These are phyloP conservation scores for Catharanthus roseus DNA, from an alignment of 257 asterid genomes.

Conservation along the genomic window DNA sequence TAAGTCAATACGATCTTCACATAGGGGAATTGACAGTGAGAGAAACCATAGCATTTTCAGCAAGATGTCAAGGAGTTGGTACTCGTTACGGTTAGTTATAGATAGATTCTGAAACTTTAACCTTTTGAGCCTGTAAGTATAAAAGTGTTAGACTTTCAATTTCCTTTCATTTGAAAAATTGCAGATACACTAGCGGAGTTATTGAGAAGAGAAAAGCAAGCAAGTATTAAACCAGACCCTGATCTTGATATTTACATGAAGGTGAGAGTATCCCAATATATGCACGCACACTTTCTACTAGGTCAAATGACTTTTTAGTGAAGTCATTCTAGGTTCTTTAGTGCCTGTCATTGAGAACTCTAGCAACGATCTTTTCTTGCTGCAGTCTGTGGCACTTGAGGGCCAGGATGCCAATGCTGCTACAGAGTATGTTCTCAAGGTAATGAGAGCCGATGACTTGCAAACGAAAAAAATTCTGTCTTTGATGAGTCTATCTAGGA, in stretches of 20 bases:
- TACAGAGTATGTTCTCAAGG: conserved; percentile 12
- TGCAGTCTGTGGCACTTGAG: conserved; percentile 7
- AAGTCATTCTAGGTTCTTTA: neutral
- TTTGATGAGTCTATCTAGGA: neutral
- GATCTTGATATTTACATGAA: conserved; percentile 86
- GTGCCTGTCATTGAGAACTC: neutral
- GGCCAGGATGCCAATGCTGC: conserved; percentile 3
- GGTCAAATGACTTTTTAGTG: neutral
- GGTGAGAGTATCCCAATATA: conserved; percentile 27
- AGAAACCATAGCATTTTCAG: conserved; percentile 82
- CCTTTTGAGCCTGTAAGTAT: neutral
- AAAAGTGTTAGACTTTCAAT: neutral
- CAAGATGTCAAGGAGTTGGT: conserved; percentile 94
- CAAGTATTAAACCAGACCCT: conserved; percentile 78
- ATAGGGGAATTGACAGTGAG: conserved; percentile 85
- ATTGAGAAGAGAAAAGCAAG: conserved; percentile 82
- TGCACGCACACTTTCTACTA: neutral
- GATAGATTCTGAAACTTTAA: too few species aligned
- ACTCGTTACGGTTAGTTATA: conserved; percentile 54
- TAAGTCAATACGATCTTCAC: conserved; percentile 80
- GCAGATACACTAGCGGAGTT: conserved; percentile 73
- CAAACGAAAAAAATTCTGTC: neutral
- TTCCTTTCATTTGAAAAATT: conserved; percentile 13
- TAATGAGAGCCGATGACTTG: neutral
- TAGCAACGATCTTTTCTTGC: neutral